Percentiles rank a stretch among this genome's conserved stretches.
phyloP scores from a whole-genome alignment of 169 alveolate species.

The Theileria parva region DNA sequence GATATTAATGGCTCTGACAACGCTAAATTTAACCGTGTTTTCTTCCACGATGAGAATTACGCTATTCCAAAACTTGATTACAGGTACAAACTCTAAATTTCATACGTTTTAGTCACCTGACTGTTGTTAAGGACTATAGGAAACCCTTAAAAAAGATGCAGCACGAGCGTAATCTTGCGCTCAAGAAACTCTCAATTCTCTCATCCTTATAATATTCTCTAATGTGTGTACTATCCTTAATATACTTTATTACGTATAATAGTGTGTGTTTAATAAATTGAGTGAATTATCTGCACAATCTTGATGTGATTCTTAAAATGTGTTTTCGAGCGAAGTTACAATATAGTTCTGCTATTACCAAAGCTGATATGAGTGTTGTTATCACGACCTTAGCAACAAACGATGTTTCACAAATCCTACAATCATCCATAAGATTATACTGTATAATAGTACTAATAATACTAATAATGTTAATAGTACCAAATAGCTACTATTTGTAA shows the following conservation, averaged over 20 bases:
- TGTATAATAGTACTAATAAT: no score
- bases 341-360: constrained; percentile 25
- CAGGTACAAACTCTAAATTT: constrained; percentile 6
- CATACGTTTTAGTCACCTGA: constrained; percentile 29
- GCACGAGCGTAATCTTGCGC: constrained; percentile 34
- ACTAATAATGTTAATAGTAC: not conserved
- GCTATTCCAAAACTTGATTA: constrained; percentile 64
- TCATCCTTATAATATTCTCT: not conserved
- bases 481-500: not conserved
- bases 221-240: not conserved
- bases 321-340: constrained; percentile 28
- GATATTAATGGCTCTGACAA: constrained; percentile 42
- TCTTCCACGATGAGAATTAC: constrained; percentile 61
- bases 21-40: constrained; percentile 33
- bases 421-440: not conserved
- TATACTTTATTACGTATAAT: not conserved
- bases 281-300: constrained; percentile 33
- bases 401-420: constrained; percentile 56
- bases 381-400: constrained; percentile 1
- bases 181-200: constrained; percentile 8
- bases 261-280: not conserved
- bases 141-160: constrained; percentile 62
- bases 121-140: constrained; percentile 66
- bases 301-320: constrained; percentile 32
- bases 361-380: not conserved